Percentiles rank a stretch among this genome's conserved stretches.
Conservation (phyloP, 306 rosid genomes). For the Medicago arabica region DNA sequence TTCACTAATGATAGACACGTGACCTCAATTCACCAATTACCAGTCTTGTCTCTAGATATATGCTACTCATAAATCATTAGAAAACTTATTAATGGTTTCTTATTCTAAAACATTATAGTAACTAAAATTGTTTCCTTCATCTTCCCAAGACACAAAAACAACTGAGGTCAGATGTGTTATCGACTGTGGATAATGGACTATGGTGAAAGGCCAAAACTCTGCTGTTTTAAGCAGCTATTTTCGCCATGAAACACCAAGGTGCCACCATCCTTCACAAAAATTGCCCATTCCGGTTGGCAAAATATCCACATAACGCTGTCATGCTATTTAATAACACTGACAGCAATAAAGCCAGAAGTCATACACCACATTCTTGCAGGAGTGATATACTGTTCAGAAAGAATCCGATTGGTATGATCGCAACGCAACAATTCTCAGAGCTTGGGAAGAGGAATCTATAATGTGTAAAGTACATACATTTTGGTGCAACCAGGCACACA, state of each 20-base stretch:
- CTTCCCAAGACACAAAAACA: not conserved
- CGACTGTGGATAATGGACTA: not conserved
- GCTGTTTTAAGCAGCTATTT: not conserved
- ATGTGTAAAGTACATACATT: constrained; percentile 1
- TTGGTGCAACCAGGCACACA: constrained; percentile 3
- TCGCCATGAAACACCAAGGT: not conserved
- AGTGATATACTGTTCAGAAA: not conserved
- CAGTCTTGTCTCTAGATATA: not conserved
- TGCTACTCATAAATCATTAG: not conserved
- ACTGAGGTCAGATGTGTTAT: not conserved
- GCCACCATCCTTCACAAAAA: not conserved
- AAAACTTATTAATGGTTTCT: constrained; percentile 6
- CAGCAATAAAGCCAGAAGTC: not conserved
- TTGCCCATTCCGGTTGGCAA: not conserved
- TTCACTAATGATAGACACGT: not conserved
- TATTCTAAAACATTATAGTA: not conserved
- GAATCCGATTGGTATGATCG: not conserved
- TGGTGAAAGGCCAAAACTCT: not conserved
- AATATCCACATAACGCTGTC: not conserved
- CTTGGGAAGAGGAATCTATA: not conserved
- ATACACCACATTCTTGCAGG: not conserved
- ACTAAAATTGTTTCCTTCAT: not conserved
- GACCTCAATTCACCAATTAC: not conserved
- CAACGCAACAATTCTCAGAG: not conserved
- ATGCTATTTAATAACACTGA: not conserved